Conservation (phyloP, 148 eudicot genomes). For the Chenopodium formosanum region DNA sequence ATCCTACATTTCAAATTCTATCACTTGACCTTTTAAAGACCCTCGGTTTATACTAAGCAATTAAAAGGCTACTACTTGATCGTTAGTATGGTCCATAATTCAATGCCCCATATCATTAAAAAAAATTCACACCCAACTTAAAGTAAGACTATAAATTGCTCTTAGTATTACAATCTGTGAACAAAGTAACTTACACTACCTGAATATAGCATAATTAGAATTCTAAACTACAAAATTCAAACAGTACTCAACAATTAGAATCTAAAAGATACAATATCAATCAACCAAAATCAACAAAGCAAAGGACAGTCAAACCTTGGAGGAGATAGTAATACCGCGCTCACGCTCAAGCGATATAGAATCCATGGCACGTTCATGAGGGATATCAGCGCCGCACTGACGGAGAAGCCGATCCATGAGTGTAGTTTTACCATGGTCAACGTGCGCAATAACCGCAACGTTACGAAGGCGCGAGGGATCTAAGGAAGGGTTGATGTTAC, state of each 20-base stretch:
- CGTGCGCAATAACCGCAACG: conserved; percentile 94
- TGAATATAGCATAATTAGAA: background rate
- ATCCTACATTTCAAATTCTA: too few species aligned
- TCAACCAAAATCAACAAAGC: conserved; percentile 2
- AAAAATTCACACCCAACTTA: too few species aligned
- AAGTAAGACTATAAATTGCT: too few species aligned
- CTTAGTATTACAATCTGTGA: too few species aligned
- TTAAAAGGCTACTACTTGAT: too few species aligned
- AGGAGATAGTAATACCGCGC: conserved; percentile 90
- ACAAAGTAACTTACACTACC: background rate
- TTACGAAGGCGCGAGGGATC: conserved; percentile 80
- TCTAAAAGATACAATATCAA: background rate
- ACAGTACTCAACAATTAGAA: background rate
- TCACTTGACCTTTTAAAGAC: too few species aligned
- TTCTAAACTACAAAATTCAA: too few species aligned
- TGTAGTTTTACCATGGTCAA: conserved; percentile 93
- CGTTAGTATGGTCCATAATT: too few species aligned
- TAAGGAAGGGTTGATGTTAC: conserved; percentile 28
- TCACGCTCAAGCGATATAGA: conserved; percentile 81
- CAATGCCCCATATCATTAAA: too few species aligned
- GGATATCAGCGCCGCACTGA: conserved; percentile 91
- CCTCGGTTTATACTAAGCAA: too few species aligned
- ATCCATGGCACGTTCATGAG: conserved; percentile 90
- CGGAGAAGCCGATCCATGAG: conserved; percentile 95
- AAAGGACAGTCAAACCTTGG: conserved; percentile 48